Percentiles rank a stretch among this genome's conserved stretches.
Conservation (phyloP, 148 eudicot genomes). For the Rhododendron molle region DNA sequence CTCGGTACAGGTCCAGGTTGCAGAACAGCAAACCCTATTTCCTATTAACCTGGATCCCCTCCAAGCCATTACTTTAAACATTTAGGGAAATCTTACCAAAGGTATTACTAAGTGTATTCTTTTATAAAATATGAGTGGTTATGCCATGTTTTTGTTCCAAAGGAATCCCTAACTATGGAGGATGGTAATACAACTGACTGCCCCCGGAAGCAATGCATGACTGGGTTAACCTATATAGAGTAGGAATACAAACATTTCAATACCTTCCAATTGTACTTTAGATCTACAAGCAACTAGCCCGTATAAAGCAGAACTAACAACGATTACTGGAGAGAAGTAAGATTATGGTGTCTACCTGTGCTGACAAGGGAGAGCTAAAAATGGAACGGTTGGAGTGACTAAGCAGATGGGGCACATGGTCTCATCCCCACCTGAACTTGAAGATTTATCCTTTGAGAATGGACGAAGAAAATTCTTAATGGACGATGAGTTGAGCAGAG, state of each 20-base stretch:
- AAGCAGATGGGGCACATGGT: slow-evolving; percentile 85
- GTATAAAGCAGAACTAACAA: background rate
- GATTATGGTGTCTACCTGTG: slow-evolving; percentile 57
- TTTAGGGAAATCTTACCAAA: background rate
- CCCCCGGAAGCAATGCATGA: background rate
- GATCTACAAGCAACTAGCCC: background rate
- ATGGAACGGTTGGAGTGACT: slow-evolving; percentile 70
- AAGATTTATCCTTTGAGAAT: slow-evolving; percentile 76
- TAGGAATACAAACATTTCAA: background rate
- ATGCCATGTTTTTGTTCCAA: background rate
- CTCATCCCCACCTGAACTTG: slow-evolving; percentile 51
- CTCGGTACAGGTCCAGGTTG: background rate
- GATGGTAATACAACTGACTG: background rate
- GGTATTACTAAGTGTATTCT: background rate
- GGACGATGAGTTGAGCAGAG: slow-evolving; percentile 90
- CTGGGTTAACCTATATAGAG: background rate
- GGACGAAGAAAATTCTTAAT: slow-evolving; percentile 71
- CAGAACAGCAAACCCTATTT: background rate
- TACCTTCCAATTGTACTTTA: background rate
- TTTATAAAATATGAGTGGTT: background rate
- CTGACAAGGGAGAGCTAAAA: slow-evolving; percentile 88
- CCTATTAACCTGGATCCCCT: background rate
- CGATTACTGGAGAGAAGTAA: background rate
- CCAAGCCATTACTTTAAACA: background rate
- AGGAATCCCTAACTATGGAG: background rate